Base-by-base conservation (phyloP, 768 basidiomycete species). In the Mycena galopus region DNA sequence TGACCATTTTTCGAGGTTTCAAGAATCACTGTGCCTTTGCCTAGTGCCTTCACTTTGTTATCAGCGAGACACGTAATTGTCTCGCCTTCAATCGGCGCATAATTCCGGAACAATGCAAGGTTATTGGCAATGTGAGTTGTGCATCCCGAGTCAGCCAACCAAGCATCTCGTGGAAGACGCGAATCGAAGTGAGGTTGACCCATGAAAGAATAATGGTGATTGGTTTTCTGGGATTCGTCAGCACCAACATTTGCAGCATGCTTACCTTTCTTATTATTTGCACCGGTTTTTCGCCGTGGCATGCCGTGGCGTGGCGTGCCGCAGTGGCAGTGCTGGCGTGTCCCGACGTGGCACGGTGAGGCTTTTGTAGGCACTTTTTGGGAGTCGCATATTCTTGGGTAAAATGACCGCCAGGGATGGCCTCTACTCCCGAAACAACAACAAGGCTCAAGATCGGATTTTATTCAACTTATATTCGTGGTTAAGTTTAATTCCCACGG, bases 101-200 rank as follows among this genome's bases (percentile, higher is more conserved):
- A 67, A 58, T 58, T 19, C 32, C 21, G n/a, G 66, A 67, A 67
- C 10, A 51, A 17, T 6, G 19, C 66, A 8, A 30, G 56, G 7
- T 44, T 58, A 58, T 66, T 66, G 42, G 56, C 42, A n/a, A 66
- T 58, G 30, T 66, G 65, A 23, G 30, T 33, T n/a, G 65, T 66
- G 30, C 65, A 66, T 8, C 65, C 65, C 4, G 65, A 66, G 19
- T 57, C 65, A 10, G 55, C 65, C 21, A 66, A 14, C 65, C 65
- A 66, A 9, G 65, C 55, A 23, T 58, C 55, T 58, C 56, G 30
- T 16, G 64, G 35, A 17, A 65, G 64, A 55, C 51, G 51, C 27
- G 51, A 27, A 47, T 67, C 57, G 32, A 58, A 59, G 3, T 67
- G 66, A 44, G 42, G 19, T 33, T 51, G 42, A 12, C 33, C 64